phyloP scores from a whole-genome alignment of 1,139 yeast genomes.

The Spathaspora jeffriesii region DNA sequence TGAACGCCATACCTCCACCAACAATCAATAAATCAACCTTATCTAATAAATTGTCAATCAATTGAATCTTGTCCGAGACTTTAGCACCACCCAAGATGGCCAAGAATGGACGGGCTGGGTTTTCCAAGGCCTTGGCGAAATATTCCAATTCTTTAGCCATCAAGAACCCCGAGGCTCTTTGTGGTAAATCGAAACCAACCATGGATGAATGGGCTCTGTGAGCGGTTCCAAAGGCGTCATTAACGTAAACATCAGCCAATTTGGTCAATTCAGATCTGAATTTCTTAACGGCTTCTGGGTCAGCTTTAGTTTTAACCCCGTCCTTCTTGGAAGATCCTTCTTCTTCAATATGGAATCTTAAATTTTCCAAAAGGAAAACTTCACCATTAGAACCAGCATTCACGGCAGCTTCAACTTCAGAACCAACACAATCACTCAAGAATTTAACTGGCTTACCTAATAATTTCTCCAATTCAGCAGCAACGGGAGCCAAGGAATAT shows the following conservation, averaged over 20 bases:
- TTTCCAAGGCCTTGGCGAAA: slow-evolving; percentile 96
- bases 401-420: slow-evolving; percentile 78
- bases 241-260: slow-evolving; percentile 93
- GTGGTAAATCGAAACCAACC: slow-evolving; percentile 93
- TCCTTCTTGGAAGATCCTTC: slow-evolving; percentile 76
- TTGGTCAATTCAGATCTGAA: slow-evolving; percentile 88
- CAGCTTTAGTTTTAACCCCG: slow-evolving; percentile 90
- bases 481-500: slow-evolving; percentile 91
- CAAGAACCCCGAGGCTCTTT: slow-evolving; percentile 96
- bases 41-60: slow-evolving; percentile 94
- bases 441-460: slow-evolving; percentile 71
- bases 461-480: slow-evolving; percentile 77
- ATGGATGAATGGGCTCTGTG: slow-evolving; percentile 99
- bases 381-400: slow-evolving; percentile 70
- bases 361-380: slow-evolving; percentile 85
- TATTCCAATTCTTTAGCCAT: slow-evolving; percentile 95
- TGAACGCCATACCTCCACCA: slow-evolving; percentile 99
- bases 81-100: slow-evolving; percentile 99
- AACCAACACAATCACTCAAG: slow-evolving; percentile 86
- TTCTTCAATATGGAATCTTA: slow-evolving; percentile 97
- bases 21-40: slow-evolving; percentile 90
- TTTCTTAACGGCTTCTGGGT: slow-evolving; percentile 73
- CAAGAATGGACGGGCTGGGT: slow-evolving; percentile 95
- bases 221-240: slow-evolving; percentile 98
- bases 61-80: slow-evolving; percentile 96